These are phyloP conservation scores for Primulina huaijiensis DNA, from an alignment of 257 asterid genomes.

Conservation along the genomic window DNA sequence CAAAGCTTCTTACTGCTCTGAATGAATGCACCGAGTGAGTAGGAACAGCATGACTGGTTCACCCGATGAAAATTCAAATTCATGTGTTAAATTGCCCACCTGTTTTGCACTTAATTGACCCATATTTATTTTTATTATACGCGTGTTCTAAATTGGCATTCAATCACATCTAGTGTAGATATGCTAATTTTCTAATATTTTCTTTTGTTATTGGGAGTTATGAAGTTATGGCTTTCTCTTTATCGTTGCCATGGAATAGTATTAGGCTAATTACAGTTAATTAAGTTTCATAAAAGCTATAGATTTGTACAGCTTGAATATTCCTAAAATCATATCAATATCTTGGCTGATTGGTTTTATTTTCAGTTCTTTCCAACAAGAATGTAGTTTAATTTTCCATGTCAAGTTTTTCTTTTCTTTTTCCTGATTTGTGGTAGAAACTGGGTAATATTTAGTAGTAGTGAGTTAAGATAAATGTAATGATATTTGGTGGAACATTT, in stretches of 20 bases:
- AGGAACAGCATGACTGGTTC: slow-evolving; percentile 4
- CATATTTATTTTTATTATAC: slow-evolving; percentile 13
- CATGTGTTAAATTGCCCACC: background rate
- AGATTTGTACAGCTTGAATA: no score
- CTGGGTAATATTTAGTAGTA: slow-evolving; percentile 10
- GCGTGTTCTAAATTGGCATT: slow-evolving; percentile 8
- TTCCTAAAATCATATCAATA: no score
- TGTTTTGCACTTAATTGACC: slow-evolving; percentile 1
- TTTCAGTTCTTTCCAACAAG: background rate
- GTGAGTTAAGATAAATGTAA: background rate
- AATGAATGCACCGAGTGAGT: slow-evolving; percentile 99
- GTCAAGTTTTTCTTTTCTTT: slow-evolving; percentile 4
- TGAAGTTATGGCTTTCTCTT: slow-evolving; percentile 18
- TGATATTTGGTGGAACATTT: slow-evolving; percentile 13
- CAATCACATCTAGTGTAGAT: slow-evolving; percentile 5
- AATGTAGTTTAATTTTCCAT: slow-evolving; percentile 1
- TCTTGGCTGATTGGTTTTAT: no score
- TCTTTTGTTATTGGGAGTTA: slow-evolving; percentile 6
- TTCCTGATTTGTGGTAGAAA: slow-evolving; percentile 17
- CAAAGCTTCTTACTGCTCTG: slow-evolving; percentile 98
- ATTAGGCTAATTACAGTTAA: no score
- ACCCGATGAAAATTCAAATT: slow-evolving; percentile 6
- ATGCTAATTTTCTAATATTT: slow-evolving; percentile 10
- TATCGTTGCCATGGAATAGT: slow-evolving; percentile 15
- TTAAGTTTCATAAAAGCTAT: no score